Base-by-base conservation (phyloP, 495 filamentous ascomycete species). In the Podospora didyma region DNA sequence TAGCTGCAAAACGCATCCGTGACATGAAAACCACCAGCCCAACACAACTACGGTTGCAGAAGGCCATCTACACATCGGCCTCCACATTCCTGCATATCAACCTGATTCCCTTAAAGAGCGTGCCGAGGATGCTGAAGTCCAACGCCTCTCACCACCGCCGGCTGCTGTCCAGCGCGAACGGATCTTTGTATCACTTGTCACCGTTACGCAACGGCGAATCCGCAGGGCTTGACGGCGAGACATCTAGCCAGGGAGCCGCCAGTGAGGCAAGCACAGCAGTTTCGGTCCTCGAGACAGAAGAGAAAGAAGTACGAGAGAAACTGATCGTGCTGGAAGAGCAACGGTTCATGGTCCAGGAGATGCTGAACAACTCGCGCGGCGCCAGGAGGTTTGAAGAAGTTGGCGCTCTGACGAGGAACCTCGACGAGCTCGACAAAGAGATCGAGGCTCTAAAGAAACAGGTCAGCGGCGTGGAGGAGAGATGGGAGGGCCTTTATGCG, bases 301-400 rank as follows among this genome's bases (percentile, higher is more conserved):
- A 98, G 66, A 96, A 92, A 62, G 85, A 90, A 26, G 71, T 96
- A 1, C 80, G 88, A 12, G 93, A 97, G 63, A 76, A 84, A 41
- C 71, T 97, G 17, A 90, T 96, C 42, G 89, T 98, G 21, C 77
- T 98, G 0, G 94, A 97, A 73, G 94, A 98, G 67, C 94, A 98
- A 71, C 84, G 84, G 66, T 97, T 96, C 66, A 82, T 97, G 65
- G 91, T 98, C 0, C 81, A 84, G 17, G 87, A 89, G 61, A 97
- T 97, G 91, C 81, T 97, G 47, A 84, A 78, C 6, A 86, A 88
- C 46, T 93, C 94, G 3, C 88, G 86, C 50, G 88, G 85, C 57
- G 80, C 86, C 34, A 79, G 94, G 52, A 86, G 87, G 60, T 96
- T 96, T 56, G 94, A 98, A 67, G 94, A 98, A 68, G 90, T 95